Evolutionary conservation across 108 stramenopile species (phyloP), one percentile per base, ranked within the genome.

Genomic region (Nannochloropsis salina): DNA sequence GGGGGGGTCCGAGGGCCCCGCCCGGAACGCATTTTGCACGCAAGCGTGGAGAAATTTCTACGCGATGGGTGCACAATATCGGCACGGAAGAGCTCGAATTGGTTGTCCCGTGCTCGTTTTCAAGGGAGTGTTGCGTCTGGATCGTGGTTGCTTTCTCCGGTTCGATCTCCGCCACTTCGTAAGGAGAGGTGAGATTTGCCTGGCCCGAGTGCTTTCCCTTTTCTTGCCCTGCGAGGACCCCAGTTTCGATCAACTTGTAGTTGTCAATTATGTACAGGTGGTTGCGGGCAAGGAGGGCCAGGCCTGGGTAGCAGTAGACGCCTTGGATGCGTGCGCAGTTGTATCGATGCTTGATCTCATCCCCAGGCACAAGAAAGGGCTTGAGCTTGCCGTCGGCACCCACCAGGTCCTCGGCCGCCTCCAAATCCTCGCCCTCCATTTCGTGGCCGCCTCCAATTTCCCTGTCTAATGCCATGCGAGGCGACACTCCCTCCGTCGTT

Each of bases 251-350:
- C 61, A 74, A 4, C 61, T 74, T 74, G 6, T 74, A 74, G 8
- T 74, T 74, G 61, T 74, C 61, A 6, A 74, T 74, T 74, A 74
- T 74, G n/a, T 74, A 74, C 61, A 74, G n/a, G n/a, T 74, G 61
- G 8, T n/a, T n/a, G 20, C n/a, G 20, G 20, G 61, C 61, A 74
- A 74, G 2, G 20, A 74, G 4, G 61, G n/a, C 0, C 3, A 74
- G 15, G 8, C 61, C 61, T 6, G 61, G 61, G n/a, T 74, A 74
- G 61, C 20, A 15, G 6, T 74, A 74, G 5, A 74, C 61, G 61
- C 61, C 61, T n/a, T 74, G 61, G 1, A 74, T n/a, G n/a, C 61
- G 8, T 6, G 61, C 61, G 8, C 61, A 74, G 61, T 74, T 74
- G 61, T 74, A 74, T 15, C 61, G 61, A n/a, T 8, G 61, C 61